Conservation (phyloP, 257 asterid species). For the Schizonepeta tenuifolia region DNA sequence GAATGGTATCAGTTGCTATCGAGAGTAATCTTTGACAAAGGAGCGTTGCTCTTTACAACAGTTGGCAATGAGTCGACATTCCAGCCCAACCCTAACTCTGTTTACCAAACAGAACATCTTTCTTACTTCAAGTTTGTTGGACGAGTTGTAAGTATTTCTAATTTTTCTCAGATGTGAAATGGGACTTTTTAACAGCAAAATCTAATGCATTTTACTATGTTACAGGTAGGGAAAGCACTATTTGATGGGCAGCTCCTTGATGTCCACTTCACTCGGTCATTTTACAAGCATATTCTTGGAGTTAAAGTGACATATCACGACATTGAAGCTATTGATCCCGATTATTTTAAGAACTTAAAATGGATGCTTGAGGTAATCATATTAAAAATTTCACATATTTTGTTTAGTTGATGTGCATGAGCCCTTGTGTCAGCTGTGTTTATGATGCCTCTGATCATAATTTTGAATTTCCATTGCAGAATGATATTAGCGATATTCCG, state of each 20-base stretch:
- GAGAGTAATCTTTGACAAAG: slow-evolving; percentile 95
- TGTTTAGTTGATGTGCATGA: slow-evolving; percentile 10
- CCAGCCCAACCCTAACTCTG: slow-evolving; percentile 98
- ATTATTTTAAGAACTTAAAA: slow-evolving; percentile 84
- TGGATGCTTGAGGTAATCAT: slow-evolving; percentile 89
- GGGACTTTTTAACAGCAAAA: slow-evolving; percentile 7
- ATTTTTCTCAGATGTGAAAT: slow-evolving; percentile 12
- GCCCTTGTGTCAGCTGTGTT: background rate
- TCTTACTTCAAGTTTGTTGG: slow-evolving; percentile 97
- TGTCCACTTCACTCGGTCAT: slow-evolving; percentile 95
- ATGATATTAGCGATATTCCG: slow-evolving; percentile 85
- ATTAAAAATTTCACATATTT: slow-evolving; percentile 8
- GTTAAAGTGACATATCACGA: slow-evolving; percentile 96
- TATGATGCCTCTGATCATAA: background rate
- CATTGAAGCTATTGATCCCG: slow-evolving; percentile 98
- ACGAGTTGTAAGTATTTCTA: slow-evolving; percentile 79
- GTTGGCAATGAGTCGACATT: slow-evolving; percentile 95
- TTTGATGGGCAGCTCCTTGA: slow-evolving; percentile 99
- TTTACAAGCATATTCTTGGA: slow-evolving; percentile 95
- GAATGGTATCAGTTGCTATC: slow-evolving; percentile 97
- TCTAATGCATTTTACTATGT: slow-evolving; percentile 32
- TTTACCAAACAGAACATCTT: slow-evolving; percentile 95
- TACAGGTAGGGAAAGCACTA: slow-evolving; percentile 94
- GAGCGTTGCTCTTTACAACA: slow-evolving; percentile 85
- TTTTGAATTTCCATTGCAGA: slow-evolving; percentile 52